These are phyloP conservation scores for Ustilago tritici DNA, from an alignment of 1,284 basidiomycete genomes.

Conservation along the genomic window DNA sequence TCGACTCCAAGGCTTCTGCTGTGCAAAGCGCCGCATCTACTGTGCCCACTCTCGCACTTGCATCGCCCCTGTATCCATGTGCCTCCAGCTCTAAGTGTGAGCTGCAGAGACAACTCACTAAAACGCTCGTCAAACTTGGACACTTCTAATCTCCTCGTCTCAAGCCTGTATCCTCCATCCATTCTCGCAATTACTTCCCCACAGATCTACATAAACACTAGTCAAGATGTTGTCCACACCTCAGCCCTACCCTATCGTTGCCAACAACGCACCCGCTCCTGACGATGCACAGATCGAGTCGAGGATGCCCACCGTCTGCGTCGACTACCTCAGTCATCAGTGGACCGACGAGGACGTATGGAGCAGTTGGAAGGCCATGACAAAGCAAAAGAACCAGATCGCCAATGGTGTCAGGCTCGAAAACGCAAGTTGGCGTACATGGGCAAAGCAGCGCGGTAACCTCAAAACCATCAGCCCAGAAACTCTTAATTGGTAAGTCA, in stretches of 20 bases:
- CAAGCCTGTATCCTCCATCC: background rate
- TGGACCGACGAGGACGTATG: slow-evolving; percentile 99
- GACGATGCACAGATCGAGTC: slow-evolving; percentile 68
- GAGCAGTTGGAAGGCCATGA: slow-evolving; percentile 98
- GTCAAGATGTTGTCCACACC: slow-evolving; percentile 68
- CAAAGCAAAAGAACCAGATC: slow-evolving; percentile 97
- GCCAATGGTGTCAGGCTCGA: slow-evolving; percentile 93
- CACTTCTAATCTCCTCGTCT: slow-evolving; percentile 8
- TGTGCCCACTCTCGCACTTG: background rate
- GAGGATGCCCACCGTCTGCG: slow-evolving; percentile 74
- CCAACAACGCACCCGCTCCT: slow-evolving; percentile 62
- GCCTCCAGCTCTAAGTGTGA: slow-evolving; percentile 23
- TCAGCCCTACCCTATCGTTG: slow-evolving; percentile 65
- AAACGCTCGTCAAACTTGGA: slow-evolving; percentile 7
- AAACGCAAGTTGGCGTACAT: slow-evolving; percentile 97
- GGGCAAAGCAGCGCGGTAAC: slow-evolving; percentile 99
- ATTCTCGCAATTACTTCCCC: background rate
- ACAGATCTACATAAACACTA: slow-evolving; percentile 16
- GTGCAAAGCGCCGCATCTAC: background rate
- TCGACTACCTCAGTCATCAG: slow-evolving; percentile 83
- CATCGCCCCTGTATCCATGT: slow-evolving; percentile 22
- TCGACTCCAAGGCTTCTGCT: background rate
- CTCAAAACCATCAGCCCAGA: slow-evolving; percentile 95
- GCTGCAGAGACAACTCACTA: slow-evolving; percentile 30
- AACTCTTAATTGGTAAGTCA: slow-evolving; percentile 92